Evolutionary conservation across 192 early-diverging fungal genomes (phyloP).

Genomic region (Pilaira anomala): DNA sequence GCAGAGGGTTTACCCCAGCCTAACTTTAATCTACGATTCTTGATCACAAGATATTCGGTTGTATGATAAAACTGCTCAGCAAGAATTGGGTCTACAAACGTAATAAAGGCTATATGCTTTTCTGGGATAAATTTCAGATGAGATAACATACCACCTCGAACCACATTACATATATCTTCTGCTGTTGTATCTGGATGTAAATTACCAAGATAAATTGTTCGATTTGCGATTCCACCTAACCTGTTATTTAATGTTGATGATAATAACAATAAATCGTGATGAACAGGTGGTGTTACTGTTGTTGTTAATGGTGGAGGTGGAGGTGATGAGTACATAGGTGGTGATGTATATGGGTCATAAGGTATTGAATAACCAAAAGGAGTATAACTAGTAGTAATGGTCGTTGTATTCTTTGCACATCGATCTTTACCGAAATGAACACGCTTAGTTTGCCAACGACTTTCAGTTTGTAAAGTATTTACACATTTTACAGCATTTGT

Average conservation of each 20-base stretch:
- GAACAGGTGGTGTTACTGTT: slow-evolving; percentile 17
- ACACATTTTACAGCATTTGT: slow-evolving; percentile 72
- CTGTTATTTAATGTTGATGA: too few relatives aligned
- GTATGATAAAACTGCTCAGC: slow-evolving; percentile 64
- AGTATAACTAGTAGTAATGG: slow-evolving; percentile 24
- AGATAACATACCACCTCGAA: slow-evolving; percentile 83
- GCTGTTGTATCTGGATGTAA: slow-evolving; percentile 73
- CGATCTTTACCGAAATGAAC: slow-evolving; percentile 85
- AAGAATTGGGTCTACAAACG: slow-evolving; percentile 72
- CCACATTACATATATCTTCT: slow-evolving; percentile 83
- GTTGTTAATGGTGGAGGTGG: slow-evolving; percentile 11
- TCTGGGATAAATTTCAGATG: slow-evolving; percentile 71
- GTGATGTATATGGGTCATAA: slow-evolving; percentile 19
- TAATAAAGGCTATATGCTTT: slow-evolving; percentile 81
- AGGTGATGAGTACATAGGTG: slow-evolving; percentile 24
- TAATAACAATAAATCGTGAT: slow-evolving; percentile 1
- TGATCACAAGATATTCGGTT: slow-evolving; percentile 58
- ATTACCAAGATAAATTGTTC: slow-evolving; percentile 82
- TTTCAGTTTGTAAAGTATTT: slow-evolving; percentile 51
- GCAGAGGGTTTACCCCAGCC: slow-evolving; percentile 76
- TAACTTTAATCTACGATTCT: slow-evolving; percentile 71
- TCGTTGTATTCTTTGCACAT: slow-evolving; percentile 48
- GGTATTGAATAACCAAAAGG: slow-evolving; percentile 17
- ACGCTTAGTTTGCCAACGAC: slow-evolving; percentile 53
- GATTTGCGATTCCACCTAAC: slow-evolving; percentile 47